phyloP scores from a whole-genome alignment of 768 basidiomycete species.

The Strobilomyces echinocephalus region DNA sequence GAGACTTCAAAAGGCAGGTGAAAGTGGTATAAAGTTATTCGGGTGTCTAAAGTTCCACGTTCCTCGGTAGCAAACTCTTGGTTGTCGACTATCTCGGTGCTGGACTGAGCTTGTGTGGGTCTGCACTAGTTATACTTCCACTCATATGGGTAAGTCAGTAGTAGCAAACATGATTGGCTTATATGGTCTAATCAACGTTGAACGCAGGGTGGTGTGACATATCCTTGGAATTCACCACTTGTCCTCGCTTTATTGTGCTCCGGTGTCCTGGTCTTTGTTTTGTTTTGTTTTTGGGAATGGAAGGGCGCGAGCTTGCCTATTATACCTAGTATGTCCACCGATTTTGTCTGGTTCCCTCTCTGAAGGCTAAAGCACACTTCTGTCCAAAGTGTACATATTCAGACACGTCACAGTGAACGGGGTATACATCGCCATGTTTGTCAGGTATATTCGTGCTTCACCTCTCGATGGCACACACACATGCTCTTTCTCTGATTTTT shows the following conservation, averaged over 20 bases:
- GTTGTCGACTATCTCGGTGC: neutral
- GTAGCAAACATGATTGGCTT: neutral
- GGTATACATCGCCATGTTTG: neutral
- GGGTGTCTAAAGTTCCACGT: neutral
- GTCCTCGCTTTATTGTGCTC: neutral
- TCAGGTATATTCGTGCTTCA: neutral
- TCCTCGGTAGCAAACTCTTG: neutral
- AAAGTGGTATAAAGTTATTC: neutral
- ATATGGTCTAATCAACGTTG: neutral
- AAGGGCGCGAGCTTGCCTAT: neutral
- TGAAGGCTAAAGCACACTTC: neutral
- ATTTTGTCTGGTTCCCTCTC: neutral
- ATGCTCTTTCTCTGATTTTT: neutral
- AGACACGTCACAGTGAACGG: neutral
- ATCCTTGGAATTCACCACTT: neutral
- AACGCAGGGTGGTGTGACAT: neutral
- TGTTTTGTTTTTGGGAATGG: neutral
- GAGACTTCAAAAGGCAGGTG: neutral
- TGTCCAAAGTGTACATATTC: neutral
- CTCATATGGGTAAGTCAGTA: neutral
- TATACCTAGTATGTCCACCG: neutral
- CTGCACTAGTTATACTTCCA: neutral
- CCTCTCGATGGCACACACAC: neutral
- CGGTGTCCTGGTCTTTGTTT: neutral
- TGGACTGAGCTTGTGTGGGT: neutral